Conservation (phyloP, 768 basidiomycete species). For the Boletus subparvulus region DNA sequence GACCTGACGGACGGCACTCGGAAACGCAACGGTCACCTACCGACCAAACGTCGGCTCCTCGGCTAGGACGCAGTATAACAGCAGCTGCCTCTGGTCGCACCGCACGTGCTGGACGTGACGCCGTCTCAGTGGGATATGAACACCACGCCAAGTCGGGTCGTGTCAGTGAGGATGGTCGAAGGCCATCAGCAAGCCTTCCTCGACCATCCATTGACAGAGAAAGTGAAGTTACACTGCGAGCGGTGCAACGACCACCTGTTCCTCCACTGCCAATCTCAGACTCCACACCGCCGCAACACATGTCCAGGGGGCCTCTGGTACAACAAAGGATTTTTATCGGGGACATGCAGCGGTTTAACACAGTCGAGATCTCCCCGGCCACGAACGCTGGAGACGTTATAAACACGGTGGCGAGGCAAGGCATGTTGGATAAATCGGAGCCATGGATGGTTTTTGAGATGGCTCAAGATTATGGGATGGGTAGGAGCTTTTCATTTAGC, state of each 20-base stretch:
- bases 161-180: conserved; percentile 29
- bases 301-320: conserved; percentile 33
- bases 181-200: conserved; percentile 17
- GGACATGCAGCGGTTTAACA: conserved; percentile 72
- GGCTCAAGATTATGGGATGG: conserved; percentile 90
- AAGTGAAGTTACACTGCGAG: conserved; percentile 22
- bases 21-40: conserved; percentile 37
- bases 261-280: conserved; percentile 39
- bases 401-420: conserved; percentile 60
- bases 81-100: conserved; percentile 14
- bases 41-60: conserved; percentile 30
- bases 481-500: conserved; percentile 42
- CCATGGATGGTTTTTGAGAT: conserved; percentile 92
- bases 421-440: conserved; percentile 60
- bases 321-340: conserved; percentile 79
- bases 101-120: conserved; percentile 18
- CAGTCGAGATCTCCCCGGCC: conserved; percentile 63
- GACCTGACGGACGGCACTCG: conserved; percentile 35
- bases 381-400: conserved; percentile 78
- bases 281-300: conserved; percentile 33
- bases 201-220: conserved; percentile 26
- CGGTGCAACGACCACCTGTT: conserved; percentile 35
- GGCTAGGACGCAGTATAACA: conserved; percentile 40
- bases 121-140: conserved; percentile 15
- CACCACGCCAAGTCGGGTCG: conserved; percentile 19